A percentile compares a stretch with the other conserved stretches of the same genome.
Evolutionary conservation across 163 green algal genomes (phyloP).

Genomic region (Scenedesmus sp.): DNA sequence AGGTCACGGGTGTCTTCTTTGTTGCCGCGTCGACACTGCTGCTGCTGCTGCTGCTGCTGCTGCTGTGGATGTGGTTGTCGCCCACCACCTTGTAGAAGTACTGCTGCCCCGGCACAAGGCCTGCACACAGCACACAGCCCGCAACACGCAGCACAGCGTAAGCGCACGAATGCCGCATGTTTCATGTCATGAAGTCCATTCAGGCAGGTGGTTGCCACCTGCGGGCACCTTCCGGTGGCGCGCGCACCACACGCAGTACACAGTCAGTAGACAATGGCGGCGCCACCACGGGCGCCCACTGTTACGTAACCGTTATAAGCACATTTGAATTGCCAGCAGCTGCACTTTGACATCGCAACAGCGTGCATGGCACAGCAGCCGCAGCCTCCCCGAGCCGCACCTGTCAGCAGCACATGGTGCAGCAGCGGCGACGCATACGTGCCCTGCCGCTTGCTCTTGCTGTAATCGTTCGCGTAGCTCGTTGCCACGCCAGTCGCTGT

Average conservation of each 20-base stretch:
- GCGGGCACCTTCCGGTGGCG: no score
- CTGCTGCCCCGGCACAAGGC: conserved; percentile 7
- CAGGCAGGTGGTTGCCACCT: no score
- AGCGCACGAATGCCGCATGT: no score
- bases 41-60: neutral
- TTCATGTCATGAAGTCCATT: no score
- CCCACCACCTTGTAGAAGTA: conserved; percentile 39
- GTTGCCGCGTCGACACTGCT: no score
- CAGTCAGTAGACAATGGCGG: no score
- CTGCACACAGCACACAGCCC: neutral
- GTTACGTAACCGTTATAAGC: no score
- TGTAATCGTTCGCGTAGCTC: conserved; percentile 28
- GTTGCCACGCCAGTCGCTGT: neutral
- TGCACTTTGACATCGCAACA: no score
- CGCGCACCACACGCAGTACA: no score
- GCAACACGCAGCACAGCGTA: no score
- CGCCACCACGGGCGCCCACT: no score
- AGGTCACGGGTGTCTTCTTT: neutral
- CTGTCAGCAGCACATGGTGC: conserved; percentile 44
- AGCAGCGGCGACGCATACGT: conserved; percentile 42
- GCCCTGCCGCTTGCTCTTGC: neutral
- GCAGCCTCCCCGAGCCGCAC: neutral
- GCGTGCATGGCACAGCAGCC: neutral
- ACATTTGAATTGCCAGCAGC: no score
- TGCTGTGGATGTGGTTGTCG: neutral